Evolutionary conservation across 352 stramenopile genomes (phyloP), one percentile per base, ranked within the genome.

Genomic region (Globisporangium acanthophoron): DNA sequence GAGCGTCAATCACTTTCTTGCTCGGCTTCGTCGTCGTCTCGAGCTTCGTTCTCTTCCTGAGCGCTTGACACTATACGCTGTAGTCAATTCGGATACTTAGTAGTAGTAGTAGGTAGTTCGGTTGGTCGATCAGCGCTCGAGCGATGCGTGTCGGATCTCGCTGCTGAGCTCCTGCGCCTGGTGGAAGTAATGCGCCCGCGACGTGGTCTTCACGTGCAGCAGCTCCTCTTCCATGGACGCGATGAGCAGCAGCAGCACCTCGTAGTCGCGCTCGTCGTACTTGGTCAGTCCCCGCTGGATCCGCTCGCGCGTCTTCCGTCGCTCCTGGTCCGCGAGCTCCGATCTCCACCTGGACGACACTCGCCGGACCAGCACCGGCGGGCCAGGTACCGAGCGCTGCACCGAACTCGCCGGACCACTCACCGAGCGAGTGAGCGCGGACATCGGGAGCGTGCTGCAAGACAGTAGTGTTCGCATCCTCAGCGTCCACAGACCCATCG

Each of bases 211-310:
- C 52, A 88, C 74, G 62, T 93, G 79, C 56, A 93, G 61, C 37
- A 93, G 64, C 63, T 93, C 80, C 61, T 93, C 84, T 45, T 93
- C 84, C 67, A 93, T 74, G 11, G 84, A 73, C 12, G 79, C 72
- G 3, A 91, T 58, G 31, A 93, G 61, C 18, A 73, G 51, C 56
- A 90, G 56, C 24, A 93, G 74, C 47, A 71, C 65, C n/a, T 90
- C 78, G 49, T 84, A 89, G 63, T 88, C 73, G 39, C 71, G 76
- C 12, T 77, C 66, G 50, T 70, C 78, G 47, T 90, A 73, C 37
- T 64, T 59, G 20, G 78, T 61, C 33, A 93, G 52, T n/a, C 69
- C 75, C 3, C 74, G 74, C 58, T 80, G 77, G 48, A 93, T 80
- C n/a, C 80, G 74, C 59, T 82, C 73, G 31, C 79, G 73, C 12